Base-by-base conservation (phyloP, 1,284 basidiomycete species). In the Moesziomyces globuligerus region DNA sequence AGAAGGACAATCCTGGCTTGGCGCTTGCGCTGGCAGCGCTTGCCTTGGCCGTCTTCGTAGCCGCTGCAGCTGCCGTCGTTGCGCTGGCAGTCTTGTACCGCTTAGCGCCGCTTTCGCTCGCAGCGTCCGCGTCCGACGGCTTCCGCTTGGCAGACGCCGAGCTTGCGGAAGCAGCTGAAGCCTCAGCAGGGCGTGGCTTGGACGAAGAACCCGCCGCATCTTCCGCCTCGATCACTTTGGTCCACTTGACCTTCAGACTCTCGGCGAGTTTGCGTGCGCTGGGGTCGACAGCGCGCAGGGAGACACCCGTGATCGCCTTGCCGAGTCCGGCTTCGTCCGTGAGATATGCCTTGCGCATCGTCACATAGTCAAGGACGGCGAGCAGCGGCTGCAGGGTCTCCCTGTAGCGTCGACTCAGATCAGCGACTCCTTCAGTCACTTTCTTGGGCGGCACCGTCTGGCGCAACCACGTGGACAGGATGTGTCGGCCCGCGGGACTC, bases 291-390 rank as follows among this genome's bases (percentile, higher is more conserved):
- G 68, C 60, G 13, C 75, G 73, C 3, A 60, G 46, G 7, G 58
- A 58, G 7, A 60, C 71, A 7, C 67, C 75, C 3, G 67, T 67
- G 32, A 78, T 72, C 15, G 70, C 52, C 32, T 74, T 74, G 6
- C 71, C 75, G 3, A 75, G 55, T 1, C 59, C 65, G 24, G 72
- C 68, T 32, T 75, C 73, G 39, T 78, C 75, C 26, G 51, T 65
- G 26, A 78, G 69, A 34, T 78, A 72, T 1, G 57, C 70, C 7
- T 46, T 48, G 42, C 52, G 47, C 44, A 78, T 72, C 1, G 68
- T 61, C 8, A 69, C 59, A 9, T 39, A 49, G 3, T 56, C 56
- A 8, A 78, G 54, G 3, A 78, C 49, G 25, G 39, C 49, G 15
- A 78, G 57, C 18, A 78, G 56, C 6, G 73, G 75, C 13, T 54